A percentile compares a stretch with the other conserved stretches of the same genome.
phyloP scores from a whole-genome alignment of 2,329 filamentous ascomycete species.

The Venturia carpophila region DNA sequence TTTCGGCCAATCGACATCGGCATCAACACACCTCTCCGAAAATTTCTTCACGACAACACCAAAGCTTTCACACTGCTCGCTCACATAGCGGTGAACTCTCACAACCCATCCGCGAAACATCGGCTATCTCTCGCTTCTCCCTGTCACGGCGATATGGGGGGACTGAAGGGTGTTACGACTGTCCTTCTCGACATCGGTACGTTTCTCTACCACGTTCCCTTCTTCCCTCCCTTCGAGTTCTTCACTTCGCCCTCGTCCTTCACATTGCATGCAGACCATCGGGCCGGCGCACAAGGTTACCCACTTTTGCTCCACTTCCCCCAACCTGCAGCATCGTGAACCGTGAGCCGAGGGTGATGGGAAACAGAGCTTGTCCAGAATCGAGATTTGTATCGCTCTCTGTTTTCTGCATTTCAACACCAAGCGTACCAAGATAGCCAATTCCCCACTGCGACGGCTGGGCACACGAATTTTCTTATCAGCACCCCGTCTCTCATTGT shows the following conservation, averaged over 20 bases:
- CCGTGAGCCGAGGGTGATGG: conserved; percentile 20
- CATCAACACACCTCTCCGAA: conserved; percentile 9
- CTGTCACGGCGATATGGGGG: conserved; percentile 22
- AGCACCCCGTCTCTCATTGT: neutral
- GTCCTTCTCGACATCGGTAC: conserved; percentile 54
- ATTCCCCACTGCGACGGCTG: neutral
- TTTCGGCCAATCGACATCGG: neutral
- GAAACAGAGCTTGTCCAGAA: conserved; percentile 25
- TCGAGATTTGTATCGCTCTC: neutral
- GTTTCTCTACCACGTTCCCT: conserved; percentile 21
- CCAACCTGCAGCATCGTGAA: conserved; percentile 3
- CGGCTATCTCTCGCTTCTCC: neutral
- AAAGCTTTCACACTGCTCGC: conserved; percentile 15
- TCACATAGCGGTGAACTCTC: conserved; percentile 18
- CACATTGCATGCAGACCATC: neutral
- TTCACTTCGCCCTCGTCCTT: neutral
- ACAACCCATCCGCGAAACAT: conserved; percentile 21
- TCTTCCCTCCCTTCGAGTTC: neutral
- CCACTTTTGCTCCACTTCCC: neutral
- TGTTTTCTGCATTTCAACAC: neutral
- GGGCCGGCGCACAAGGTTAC: neutral
- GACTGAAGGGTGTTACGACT: conserved; percentile 34
- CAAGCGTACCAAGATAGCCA: neutral
- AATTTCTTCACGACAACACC: conserved; percentile 11
- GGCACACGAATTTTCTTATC: neutral